Evolutionary conservation across 179 eudicot species (phyloP).

Genomic region (Corrigiola litoralis): DNA sequence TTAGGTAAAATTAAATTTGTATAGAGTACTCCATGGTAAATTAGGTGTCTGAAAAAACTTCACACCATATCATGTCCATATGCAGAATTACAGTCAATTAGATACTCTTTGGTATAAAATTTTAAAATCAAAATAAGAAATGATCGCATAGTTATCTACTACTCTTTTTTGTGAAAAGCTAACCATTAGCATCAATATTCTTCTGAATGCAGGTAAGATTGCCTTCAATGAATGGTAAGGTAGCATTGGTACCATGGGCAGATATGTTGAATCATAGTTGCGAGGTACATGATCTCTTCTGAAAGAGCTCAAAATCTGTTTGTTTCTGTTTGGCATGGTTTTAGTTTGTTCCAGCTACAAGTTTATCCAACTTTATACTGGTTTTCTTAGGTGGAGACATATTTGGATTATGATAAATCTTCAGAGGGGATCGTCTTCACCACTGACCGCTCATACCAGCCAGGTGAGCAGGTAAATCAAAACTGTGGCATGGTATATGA

Average conservation of each 20-base stretch:
- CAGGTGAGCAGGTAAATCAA: constrained; percentile 97
- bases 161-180: neutral
- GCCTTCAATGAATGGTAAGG: constrained; percentile 86
- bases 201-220: constrained; percentile 64
- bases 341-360: neutral
- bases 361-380: neutral
- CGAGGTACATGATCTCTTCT: constrained; percentile 45
- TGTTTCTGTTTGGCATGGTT: neutral
- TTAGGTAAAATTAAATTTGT: too few relatives aligned
- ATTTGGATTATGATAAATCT: constrained; percentile 84
- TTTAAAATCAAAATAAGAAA: too few relatives aligned
- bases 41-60: too few relatives aligned
- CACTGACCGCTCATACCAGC: constrained; percentile 87
- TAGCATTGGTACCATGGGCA: constrained; percentile 99
- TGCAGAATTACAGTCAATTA: neutral
- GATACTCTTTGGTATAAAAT: neutral
- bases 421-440: constrained; percentile 83
- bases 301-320: neutral
- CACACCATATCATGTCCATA: neutral
- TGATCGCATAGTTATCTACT: too few relatives aligned
- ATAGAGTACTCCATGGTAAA: too few relatives aligned
- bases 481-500: neutral
- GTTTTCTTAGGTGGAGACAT: constrained; percentile 67
- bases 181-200: neutral
- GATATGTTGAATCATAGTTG: constrained; percentile 94